Base-by-base conservation (phyloP, 257 asterid species). In the Cordia subcordata region DNA sequence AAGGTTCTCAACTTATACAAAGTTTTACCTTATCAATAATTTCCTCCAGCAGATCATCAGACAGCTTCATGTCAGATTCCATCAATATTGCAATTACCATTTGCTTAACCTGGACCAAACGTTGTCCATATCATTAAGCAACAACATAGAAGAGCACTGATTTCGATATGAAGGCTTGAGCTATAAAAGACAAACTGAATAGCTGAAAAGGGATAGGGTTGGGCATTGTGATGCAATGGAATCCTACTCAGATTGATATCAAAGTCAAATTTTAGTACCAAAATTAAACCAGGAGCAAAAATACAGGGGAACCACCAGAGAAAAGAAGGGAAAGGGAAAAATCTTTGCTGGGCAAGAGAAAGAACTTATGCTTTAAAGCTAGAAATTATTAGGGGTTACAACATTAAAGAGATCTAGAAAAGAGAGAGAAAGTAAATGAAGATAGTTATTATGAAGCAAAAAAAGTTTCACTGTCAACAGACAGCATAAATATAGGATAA, bases 81-180 rank as follows among this genome's bases (percentile, higher is more conserved):
- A 62, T 46, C 52, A 85, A 77, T 58, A 83, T 77, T 22, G 92
- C 96, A 68, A 75, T 61, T 69, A 88, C 90, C 96, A 88, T 88
- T 75, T 85, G 78, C 72, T 77, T 81, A 33, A 88, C 94, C 94
- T 84, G 64, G 22, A 50, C 39, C 47, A 60, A 66, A 66, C 10
- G 13, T 70, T 52, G 8, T 62, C 56, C 55, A 22, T 60, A 10
- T n/a, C 54, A 53, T 23, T 32, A 42, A 42, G 53, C 20, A 27
- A 49, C 44, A 17, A 12, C 55, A 13, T 52, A 22, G 1, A 13
- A 44, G 38, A 13, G 42, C 19, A 51, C 45, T 53, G 53, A 16
- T 62, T 23, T 33, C 18, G 14, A 21, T 8, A 16, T 27, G 35
- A 27, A 27, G 35, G 35, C 35, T 27, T 27, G 35, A 27, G 35